Conservation (phyloP, 2,329 filamentous ascomycete species). For the Colletotrichum sp. region DNA sequence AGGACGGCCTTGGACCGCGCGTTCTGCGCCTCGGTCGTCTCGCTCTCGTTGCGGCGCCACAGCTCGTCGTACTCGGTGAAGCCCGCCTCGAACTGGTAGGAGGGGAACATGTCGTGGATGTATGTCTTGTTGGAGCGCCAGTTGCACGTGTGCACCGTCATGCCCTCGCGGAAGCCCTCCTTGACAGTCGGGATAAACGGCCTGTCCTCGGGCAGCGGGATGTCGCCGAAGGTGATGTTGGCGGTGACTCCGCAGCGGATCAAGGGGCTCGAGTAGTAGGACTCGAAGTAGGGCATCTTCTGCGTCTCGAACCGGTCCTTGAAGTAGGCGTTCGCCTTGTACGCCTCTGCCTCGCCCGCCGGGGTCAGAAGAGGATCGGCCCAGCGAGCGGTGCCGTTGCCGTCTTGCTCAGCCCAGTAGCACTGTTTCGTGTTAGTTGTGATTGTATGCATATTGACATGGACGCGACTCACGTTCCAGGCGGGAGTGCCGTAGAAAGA, state of each 20-base stretch:
- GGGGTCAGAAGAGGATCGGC: conserved; percentile 67
- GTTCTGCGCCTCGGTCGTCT: conserved; percentile 53
- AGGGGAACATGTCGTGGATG: conserved; percentile 58
- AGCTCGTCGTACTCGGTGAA: conserved; percentile 62
- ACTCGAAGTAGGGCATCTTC: conserved; percentile 65
- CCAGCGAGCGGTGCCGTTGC: conserved; percentile 69
- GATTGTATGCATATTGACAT: not conserved
- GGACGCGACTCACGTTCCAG: conserved; percentile 63
- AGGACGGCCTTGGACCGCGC: conserved; percentile 53
- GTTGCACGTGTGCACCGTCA: conserved; percentile 74
- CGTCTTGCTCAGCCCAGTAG: conserved; percentile 70
- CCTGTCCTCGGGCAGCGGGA: conserved; percentile 53
- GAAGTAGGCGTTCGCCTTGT: conserved; percentile 66
- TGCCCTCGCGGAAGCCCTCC: conserved; percentile 69
- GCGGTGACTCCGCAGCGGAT: conserved; percentile 68
- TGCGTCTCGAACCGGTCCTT: conserved; percentile 53
- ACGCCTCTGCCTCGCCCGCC: conserved; percentile 61
- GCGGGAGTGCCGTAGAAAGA: conserved; percentile 70
- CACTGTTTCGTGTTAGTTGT: conserved; percentile 44
- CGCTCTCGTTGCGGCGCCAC: conserved; percentile 46
- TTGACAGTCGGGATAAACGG: conserved; percentile 67
- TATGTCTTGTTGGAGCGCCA: conserved; percentile 59
- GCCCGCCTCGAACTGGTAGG: conserved; percentile 61
- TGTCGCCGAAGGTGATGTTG: conserved; percentile 61
- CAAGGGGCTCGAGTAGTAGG: conserved; percentile 70